A percentile compares a stretch with the other conserved stretches of the same genome.
phyloP scores from a whole-genome alignment of 108 stramenopile species.

The Nannochloropsis gaditana region DNA sequence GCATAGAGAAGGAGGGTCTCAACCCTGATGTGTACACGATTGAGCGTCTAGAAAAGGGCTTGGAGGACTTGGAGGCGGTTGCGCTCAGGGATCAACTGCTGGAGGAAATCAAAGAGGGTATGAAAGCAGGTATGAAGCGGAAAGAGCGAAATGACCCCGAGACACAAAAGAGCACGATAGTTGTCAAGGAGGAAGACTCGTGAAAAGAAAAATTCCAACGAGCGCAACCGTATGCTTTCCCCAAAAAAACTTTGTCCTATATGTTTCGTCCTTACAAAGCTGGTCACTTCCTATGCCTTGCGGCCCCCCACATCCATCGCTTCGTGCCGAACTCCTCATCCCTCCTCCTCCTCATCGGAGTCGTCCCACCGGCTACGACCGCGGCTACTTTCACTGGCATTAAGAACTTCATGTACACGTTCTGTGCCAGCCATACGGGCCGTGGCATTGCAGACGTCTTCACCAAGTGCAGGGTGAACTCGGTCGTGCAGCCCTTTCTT shows the following conservation, averaged over 20 bases:
- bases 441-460: too few relatives aligned
- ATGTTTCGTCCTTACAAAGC: too few relatives aligned
- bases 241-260: too few relatives aligned
- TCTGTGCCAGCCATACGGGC: too few relatives aligned
- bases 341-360: not conserved
- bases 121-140: not conserved
- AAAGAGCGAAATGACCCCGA: not conserved
- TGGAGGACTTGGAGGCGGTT: not conserved
- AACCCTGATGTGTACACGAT: not conserved
- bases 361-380: not conserved
- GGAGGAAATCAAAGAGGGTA: constrained; percentile 7
- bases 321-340: not conserved
- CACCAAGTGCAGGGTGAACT: too few relatives aligned
- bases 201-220: not conserved
- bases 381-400: not conserved
- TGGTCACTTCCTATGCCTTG: too few relatives aligned
- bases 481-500: not conserved
- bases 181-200: not conserved
- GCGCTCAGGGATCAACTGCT: not conserved
- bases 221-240: too few relatives aligned
- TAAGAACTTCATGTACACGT: not conserved
- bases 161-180: not conserved
- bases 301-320: too few relatives aligned
- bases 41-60: not conserved
- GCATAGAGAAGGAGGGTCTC: not conserved